A percentile compares a stretch with the other conserved stretches of the same genome.
phyloP scores from a whole-genome alignment of 805 yeast genomes.

The Tetrapisispora pingtungensis region DNA sequence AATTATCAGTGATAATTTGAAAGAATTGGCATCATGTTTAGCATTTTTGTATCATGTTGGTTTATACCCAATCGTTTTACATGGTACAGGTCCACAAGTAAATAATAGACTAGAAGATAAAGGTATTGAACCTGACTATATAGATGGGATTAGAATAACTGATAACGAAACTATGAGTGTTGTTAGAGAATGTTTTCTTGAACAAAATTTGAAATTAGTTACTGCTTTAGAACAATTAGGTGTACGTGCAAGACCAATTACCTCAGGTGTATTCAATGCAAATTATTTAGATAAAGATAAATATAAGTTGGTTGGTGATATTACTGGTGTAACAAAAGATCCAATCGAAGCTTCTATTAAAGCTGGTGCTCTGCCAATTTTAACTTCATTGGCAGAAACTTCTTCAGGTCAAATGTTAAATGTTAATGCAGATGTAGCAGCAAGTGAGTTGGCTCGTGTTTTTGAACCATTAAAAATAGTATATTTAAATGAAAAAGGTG shows the following conservation, averaged over 20 bases:
- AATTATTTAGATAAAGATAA: constrained; percentile 82
- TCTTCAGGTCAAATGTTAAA: constrained; percentile 92
- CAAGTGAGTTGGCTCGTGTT: constrained; percentile 93
- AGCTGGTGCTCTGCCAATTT: constrained; percentile 93
- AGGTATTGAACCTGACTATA: constrained; percentile 92
- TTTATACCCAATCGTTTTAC: constrained; percentile 89
- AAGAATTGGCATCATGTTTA: constrained; percentile 87
- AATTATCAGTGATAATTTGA: constrained; percentile 86
- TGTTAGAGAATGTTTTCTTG: constrained; percentile 88
- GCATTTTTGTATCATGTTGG: constrained; percentile 97
- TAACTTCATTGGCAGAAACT: constrained; percentile 95
- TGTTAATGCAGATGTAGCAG: constrained; percentile 98
- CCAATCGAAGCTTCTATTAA: constrained; percentile 89
- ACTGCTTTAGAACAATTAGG: constrained; percentile 95
- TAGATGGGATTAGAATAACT: constrained; percentile 94
- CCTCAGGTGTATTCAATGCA: constrained; percentile 95
- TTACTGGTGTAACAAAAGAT: constrained; percentile 74
- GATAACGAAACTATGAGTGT: constrained; percentile 92
- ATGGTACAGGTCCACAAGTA: constrained; percentile 99
- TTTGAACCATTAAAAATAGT: constrained; percentile 96
- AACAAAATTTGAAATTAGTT: constrained; percentile 88
- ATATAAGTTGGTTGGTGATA: constrained; percentile 87
- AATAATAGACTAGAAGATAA: constrained; percentile 86
- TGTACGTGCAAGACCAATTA: constrained; percentile 96
- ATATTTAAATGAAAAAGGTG: constrained; percentile 95